Base-by-base conservation (phyloP, 768 basidiomycete species). In the Candolleomyces eurysporus region DNA sequence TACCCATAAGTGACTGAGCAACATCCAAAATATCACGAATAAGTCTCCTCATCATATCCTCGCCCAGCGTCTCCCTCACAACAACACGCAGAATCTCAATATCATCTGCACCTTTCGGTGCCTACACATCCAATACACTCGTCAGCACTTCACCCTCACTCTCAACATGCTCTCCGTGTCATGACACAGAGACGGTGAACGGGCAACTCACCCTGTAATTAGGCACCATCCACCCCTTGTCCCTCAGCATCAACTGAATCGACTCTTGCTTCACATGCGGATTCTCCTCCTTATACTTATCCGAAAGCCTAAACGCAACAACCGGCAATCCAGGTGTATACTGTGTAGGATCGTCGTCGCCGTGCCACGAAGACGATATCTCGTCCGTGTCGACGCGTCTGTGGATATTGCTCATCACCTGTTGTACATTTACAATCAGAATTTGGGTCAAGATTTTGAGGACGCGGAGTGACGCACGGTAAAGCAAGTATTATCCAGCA, bases 31-130 rank as follows among this genome's bases (percentile, higher is more conserved):
- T 76, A 64, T 84, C 84, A n/a, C 72, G 66, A 42, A 84, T 77
- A 48, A 85, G 74, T 5, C 82, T 75, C 65, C 83, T 80, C 56
- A 78, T 72, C 40, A 84, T 66, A 64, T 84, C 82, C 67, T 80
- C 82, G 57, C 79, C 84, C 48, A 87, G 70, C 0, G 80, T 84
- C 67, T 85, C 84, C 31, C 84, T 76, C 17, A 87, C 80, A 53
- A 87, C 86, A 42, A 86, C 83, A 55, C 86, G 81, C 31, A 87
- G 76, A 57, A 88, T 84, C 68, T 89, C 85, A 31, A 78, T 76
- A 1, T 79, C 74, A 57, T 84, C 78, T 57, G 77, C 80, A 46
- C 78, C 79, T 30, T 78, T 75, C 0, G 87, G 84, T 26, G 84
- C 79, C 78, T 79, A 40, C 56, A 32, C 17, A 7, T 56, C 51